phyloP scores from a whole-genome alignment of 495 filamentous ascomycete genomes.

The Sordaria brevicollis region DNA sequence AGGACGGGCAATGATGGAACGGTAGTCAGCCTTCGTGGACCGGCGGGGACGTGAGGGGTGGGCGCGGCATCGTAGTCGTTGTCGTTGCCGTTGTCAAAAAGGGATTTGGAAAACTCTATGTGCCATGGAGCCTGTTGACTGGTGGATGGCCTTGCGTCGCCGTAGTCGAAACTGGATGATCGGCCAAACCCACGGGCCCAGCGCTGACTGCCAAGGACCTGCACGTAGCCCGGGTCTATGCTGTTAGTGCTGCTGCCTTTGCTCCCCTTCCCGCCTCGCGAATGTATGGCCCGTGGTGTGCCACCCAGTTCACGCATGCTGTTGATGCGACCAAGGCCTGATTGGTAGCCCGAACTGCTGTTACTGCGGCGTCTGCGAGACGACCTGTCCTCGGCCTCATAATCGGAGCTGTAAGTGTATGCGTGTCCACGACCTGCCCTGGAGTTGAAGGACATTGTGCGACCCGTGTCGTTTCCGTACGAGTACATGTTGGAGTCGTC shows the following conservation, averaged over 20 bases:
- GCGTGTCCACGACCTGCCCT: constrained; percentile 48
- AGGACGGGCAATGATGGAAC: constrained; percentile 36
- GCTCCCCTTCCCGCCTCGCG: constrained; percentile 52
- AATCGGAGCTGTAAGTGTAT: constrained; percentile 64
- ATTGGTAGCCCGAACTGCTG: constrained; percentile 66
- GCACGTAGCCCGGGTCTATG: constrained; percentile 51
- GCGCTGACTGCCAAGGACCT: constrained; percentile 44
- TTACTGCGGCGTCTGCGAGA: constrained; percentile 65
- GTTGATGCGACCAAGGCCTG: constrained; percentile 51
- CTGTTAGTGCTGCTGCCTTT: constrained; percentile 64
- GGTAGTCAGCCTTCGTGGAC: constrained; percentile 49
- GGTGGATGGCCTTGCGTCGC: constrained; percentile 26
- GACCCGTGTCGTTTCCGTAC: constrained; percentile 20
- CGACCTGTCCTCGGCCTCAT: constrained; percentile 53
- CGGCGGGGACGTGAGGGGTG: constrained; percentile 74
- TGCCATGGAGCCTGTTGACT: constrained; percentile 28
- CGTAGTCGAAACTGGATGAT: constrained; percentile 73
- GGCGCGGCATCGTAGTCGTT: constrained; percentile 75
- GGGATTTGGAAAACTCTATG: constrained; percentile 33
- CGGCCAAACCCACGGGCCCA: constrained; percentile 48
- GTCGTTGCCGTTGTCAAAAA: constrained; percentile 23
- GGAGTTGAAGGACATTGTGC: constrained; percentile 25
- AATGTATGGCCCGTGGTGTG: constrained; percentile 27
- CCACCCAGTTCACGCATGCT: constrained; percentile 42
- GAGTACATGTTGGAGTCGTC: constrained; percentile 20